Evolutionary conservation across 1,139 yeast genomes (phyloP).

Genomic region (Candida pseudoviswanathii): DNA sequence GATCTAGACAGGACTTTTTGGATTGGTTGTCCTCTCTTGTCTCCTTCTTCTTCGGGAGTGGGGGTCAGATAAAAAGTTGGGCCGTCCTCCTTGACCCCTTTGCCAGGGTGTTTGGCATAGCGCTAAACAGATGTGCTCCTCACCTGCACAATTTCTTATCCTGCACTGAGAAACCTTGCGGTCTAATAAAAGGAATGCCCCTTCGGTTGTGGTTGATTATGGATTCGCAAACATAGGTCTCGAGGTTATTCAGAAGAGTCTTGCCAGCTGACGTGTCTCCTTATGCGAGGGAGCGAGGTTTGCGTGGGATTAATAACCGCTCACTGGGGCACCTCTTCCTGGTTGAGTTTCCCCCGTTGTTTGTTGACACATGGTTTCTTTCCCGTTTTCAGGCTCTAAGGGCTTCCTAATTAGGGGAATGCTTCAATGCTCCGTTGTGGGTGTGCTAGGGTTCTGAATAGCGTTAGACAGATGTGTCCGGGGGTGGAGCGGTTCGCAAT

Average conservation of each 20-base stretch:
- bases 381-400: neutral
- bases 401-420: conserved; percentile 1
- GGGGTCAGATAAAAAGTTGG: conserved; percentile 4
- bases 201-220: neutral
- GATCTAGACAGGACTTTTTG: neutral
- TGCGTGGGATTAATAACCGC: neutral
- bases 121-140: neutral
- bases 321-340: neutral
- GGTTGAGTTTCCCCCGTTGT: neutral
- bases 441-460: neutral
- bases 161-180: conserved; percentile 7
- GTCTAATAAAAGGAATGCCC: neutral
- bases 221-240: neutral
- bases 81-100: neutral
- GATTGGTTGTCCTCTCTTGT: conserved; percentile 2
- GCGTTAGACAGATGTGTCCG: neutral
- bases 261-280: no score
- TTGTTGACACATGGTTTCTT: neutral
- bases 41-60: neutral
- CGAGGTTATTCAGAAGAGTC: neutral
- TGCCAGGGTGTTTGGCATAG: neutral
- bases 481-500: neutral
- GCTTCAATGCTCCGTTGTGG: neutral
- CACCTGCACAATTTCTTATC: conserved; percentile 4
- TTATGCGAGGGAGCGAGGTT: neutral